Percentiles rank a stretch among this genome's conserved stretches.
These are phyloP conservation scores for Teratosphaeria viscida DNA, from an alignment of 2,329 filamentous ascomycete species.

Conservation along the genomic window DNA sequence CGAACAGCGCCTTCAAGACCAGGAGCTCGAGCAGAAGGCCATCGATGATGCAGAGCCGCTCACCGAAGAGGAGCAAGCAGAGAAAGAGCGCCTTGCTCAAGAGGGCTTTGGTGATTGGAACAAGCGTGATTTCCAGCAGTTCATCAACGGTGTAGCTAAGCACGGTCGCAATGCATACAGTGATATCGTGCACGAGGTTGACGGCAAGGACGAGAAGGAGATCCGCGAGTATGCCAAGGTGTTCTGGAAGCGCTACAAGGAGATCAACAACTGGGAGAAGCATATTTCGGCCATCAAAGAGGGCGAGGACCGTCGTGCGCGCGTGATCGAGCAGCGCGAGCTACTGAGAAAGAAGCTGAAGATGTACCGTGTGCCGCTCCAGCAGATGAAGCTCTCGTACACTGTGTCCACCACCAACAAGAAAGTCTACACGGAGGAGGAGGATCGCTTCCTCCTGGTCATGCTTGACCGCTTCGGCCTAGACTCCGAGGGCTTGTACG, in stretches of 20 bases:
- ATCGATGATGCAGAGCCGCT: constrained; percentile 86
- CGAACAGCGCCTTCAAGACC: constrained; percentile 76
- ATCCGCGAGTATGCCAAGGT: constrained; percentile 86
- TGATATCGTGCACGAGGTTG: constrained; percentile 77
- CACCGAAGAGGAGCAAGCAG: constrained; percentile 77
- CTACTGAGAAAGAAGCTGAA: constrained; percentile 91
- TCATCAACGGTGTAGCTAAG: constrained; percentile 88
- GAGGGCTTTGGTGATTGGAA: constrained; percentile 94
- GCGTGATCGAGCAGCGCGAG: constrained; percentile 85
- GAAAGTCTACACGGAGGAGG: constrained; percentile 98
- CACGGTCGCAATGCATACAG: constrained; percentile 81
- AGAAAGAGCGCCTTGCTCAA: constrained; percentile 71
- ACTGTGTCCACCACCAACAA: constrained; percentile 99
- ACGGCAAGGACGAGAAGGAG: constrained; percentile 76
- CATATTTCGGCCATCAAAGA: constrained; percentile 83
- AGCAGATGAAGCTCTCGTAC: constrained; percentile 98
- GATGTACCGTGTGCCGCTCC: constrained; percentile 91
- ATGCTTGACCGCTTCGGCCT: constrained; percentile 87
- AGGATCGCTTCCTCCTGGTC: constrained; percentile 89
- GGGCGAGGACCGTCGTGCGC: constrained; percentile 79
- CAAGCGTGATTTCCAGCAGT: constrained; percentile 94
- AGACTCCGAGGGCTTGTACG: constrained; percentile 81
- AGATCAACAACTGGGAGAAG: constrained; percentile 82
- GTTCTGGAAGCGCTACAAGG: constrained; percentile 91
- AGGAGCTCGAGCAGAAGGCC: constrained; percentile 76